Conservation (phyloP, 2,329 filamentous ascomycete genomes). For the Hansfordia pulvinata region DNA sequence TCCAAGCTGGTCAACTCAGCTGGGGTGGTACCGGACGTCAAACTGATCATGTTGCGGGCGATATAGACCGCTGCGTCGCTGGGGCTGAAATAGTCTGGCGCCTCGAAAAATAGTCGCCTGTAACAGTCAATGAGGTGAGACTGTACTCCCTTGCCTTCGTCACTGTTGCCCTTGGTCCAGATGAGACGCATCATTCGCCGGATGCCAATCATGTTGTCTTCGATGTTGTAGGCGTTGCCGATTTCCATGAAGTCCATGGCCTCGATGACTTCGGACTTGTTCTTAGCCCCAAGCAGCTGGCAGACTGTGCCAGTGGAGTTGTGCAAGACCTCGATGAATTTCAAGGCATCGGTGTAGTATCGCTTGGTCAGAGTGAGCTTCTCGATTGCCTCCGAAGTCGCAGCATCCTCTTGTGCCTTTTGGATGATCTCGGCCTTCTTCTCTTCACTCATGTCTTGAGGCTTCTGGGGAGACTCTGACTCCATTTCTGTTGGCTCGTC, state of each 20-base stretch:
- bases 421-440: conserved; percentile 59
- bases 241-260: conserved; percentile 98
- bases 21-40: conserved; percentile 89
- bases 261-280: conserved; percentile 97
- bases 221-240: conserved; percentile 89
- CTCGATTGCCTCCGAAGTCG: conserved; percentile 76
- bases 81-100: conserved; percentile 71
- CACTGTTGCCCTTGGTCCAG: conserved; percentile 98
- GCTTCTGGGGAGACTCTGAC: conserved; percentile 55
- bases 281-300: conserved; percentile 82
- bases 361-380: conserved; percentile 78
- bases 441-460: conserved; percentile 59
- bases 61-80: conserved; percentile 94
- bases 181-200: conserved; percentile 91
- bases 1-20: conserved; percentile 92
- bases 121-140: conserved; percentile 95
- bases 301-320: conserved; percentile 68
- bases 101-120: conserved; percentile 89
- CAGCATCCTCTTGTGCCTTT: conserved; percentile 76
- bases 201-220: conserved; percentile 85
- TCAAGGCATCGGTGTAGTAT: conserved; percentile 86
- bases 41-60: conserved; percentile 95
- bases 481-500: conserved; percentile 81
- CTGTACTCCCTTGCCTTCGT: conserved; percentile 97
- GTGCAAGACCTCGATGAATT: conserved; percentile 86